Evolutionary conservation across 805 yeast species (phyloP).

Genomic region (Kluyveromyces siamensis): DNA sequence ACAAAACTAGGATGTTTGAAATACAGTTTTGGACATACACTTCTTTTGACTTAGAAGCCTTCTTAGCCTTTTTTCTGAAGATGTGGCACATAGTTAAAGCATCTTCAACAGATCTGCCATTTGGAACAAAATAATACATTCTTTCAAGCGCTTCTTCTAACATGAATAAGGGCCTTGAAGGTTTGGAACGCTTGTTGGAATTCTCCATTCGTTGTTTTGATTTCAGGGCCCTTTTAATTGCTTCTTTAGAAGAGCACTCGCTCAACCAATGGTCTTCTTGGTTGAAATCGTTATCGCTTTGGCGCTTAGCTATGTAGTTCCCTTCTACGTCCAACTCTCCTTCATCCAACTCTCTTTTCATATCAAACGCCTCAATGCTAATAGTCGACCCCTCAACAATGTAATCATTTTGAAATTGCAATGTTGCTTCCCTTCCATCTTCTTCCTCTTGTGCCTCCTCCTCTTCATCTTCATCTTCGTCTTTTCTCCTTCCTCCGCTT

Average conservation of each 20-base stretch:
- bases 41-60: not conserved
- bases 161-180: slow-evolving; percentile 11
- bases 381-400: slow-evolving; percentile 14
- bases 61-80: slow-evolving; percentile 14
- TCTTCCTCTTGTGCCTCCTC: slow-evolving; percentile 12
- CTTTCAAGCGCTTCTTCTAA: slow-evolving; percentile 28
- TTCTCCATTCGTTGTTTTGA: slow-evolving; percentile 8
- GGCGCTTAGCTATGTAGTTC: slow-evolving; percentile 32
- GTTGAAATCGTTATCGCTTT: slow-evolving; percentile 20
- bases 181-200: slow-evolving; percentile 19
- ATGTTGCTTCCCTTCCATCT: slow-evolving; percentile 9
- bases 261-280: slow-evolving; percentile 19
- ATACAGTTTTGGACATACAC: not conserved
- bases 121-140: slow-evolving; percentile 29
- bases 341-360: slow-evolving; percentile 39
- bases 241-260: slow-evolving; percentile 10
- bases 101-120: slow-evolving; percentile 42
- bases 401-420: not conserved
- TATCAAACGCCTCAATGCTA: slow-evolving; percentile 43
- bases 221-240: slow-evolving; percentile 8
- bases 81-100: slow-evolving; percentile 33
- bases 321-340: slow-evolving; percentile 46
- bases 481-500: slow-evolving; percentile 2
- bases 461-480: slow-evolving; percentile 17
- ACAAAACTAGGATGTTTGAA: slow-evolving; percentile 4